A percentile compares a stretch with the other conserved stretches of the same genome.
Conservation (phyloP, 805 yeast species). For the Starmerella khaoyaiensis region DNA sequence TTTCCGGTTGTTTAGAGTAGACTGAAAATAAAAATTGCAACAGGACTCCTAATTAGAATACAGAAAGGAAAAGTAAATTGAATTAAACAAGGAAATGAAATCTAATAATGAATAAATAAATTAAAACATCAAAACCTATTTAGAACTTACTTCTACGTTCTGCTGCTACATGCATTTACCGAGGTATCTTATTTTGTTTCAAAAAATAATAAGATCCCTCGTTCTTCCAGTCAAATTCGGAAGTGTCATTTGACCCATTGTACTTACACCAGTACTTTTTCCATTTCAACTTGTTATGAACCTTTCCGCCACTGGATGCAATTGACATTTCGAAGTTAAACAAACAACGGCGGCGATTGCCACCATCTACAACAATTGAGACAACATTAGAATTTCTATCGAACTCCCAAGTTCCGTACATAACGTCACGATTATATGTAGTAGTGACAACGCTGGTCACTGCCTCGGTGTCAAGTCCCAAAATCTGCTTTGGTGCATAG, state of each 20-base stretch:
- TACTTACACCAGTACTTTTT: slow-evolving; percentile 44
- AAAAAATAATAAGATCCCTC: slow-evolving; percentile 66
- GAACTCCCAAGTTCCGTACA: slow-evolving; percentile 37
- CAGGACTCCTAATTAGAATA: too few relatives aligned
- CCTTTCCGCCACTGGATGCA: slow-evolving; percentile 44
- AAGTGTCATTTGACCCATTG: slow-evolving; percentile 41
- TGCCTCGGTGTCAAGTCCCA: slow-evolving; percentile 27
- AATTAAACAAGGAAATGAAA: too few relatives aligned
- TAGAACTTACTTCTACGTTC: too few relatives aligned
- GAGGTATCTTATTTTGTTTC: not conserved
- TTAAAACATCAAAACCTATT: too few relatives aligned
- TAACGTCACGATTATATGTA: slow-evolving; percentile 8
- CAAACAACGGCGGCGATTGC: slow-evolving; percentile 46
- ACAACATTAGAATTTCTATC: slow-evolving; percentile 42
- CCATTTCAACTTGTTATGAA: slow-evolving; percentile 68
- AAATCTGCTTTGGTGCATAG: slow-evolving; percentile 55
- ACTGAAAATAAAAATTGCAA: too few relatives aligned
- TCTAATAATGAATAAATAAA: too few relatives aligned
- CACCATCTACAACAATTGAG: slow-evolving; percentile 30
- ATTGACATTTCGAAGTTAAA: slow-evolving; percentile 55
- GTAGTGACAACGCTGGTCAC: not conserved
- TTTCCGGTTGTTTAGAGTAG: too few relatives aligned
- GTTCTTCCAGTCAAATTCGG: slow-evolving; percentile 44
- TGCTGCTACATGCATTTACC: too few relatives aligned
- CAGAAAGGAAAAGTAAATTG: too few relatives aligned